These are phyloP conservation scores for Trametes hirsuta DNA, from an alignment of 1,284 basidiomycete species.

Conservation along the genomic window DNA sequence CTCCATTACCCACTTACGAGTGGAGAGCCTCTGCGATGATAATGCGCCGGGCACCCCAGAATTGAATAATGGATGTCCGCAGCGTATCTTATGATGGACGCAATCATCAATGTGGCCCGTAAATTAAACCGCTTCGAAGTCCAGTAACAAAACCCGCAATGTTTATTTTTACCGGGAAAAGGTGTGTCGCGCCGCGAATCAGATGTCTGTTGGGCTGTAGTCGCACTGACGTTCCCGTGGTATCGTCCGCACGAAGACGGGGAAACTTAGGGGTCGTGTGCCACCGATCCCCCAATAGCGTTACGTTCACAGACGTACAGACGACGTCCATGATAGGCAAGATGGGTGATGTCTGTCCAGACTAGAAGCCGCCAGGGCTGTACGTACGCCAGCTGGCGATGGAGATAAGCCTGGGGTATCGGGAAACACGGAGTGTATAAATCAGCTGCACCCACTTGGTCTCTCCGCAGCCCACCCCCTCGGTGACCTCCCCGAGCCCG, in stretches of 20 bases:
- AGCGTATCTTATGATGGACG: too few species aligned
- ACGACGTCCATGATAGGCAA: background rate
- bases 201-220: background rate
- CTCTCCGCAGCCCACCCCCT: too few species aligned
- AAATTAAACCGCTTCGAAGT: too few species aligned
- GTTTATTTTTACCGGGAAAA: too few species aligned
- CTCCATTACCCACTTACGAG: too few species aligned
- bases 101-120: too few species aligned
- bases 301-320: background rate
- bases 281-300: background rate
- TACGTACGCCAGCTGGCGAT: slow-evolving; percentile 1
- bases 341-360: background rate
- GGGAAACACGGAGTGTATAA: background rate
- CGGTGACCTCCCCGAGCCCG: too few species aligned
- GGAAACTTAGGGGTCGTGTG: slow-evolving; percentile 9
- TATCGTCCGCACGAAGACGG: background rate
- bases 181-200: too few species aligned
- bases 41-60: too few species aligned
- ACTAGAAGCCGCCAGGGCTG: background rate
- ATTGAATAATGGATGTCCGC: too few species aligned
- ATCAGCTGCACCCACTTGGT: background rate
- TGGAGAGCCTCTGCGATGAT: too few species aligned
- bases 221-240: background rate
- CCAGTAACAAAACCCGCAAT: too few species aligned
- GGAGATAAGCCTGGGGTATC: slow-evolving; percentile 1